phyloP scores from a whole-genome alignment of 1,284 basidiomycete genomes.

The Cutaneotrichosporon cutaneum region DNA sequence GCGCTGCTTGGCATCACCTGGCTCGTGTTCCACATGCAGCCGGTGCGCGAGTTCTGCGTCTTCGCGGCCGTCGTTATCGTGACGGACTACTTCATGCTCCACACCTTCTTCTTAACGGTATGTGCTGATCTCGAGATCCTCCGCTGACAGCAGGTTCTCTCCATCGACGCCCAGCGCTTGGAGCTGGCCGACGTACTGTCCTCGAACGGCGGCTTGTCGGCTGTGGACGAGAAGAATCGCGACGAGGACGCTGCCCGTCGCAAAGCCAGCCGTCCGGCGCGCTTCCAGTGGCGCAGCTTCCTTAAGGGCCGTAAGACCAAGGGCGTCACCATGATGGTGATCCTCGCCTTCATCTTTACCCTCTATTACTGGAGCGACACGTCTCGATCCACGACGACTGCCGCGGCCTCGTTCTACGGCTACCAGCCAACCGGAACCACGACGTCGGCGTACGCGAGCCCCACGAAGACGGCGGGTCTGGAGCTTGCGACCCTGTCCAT shows the following conservation, averaged over 20 bases:
- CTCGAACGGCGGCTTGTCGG: slow-evolving; percentile 20
- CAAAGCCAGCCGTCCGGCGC: slow-evolving; percentile 7
- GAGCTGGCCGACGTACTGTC: slow-evolving; percentile 54
- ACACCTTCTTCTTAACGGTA: slow-evolving; percentile 59
- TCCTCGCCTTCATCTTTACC: slow-evolving; percentile 47
- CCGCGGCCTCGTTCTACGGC: slow-evolving; percentile 43
- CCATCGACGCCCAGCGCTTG: slow-evolving; percentile 59
- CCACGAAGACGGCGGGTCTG: slow-evolving; percentile 11
- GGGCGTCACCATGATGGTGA: slow-evolving; percentile 72
- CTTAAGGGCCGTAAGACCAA: slow-evolving; percentile 71
- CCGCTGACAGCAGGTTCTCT: slow-evolving; percentile 49
- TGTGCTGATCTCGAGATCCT: slow-evolving; percentile 13
- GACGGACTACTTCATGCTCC: slow-evolving; percentile 79
- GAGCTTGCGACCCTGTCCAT: slow-evolving; percentile 33
- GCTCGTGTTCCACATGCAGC: slow-evolving; percentile 67
- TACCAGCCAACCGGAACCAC: slow-evolving; percentile 36
- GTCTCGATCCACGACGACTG: slow-evolving; percentile 24
- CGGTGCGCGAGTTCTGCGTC: slow-evolving; percentile 87
- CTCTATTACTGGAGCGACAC: slow-evolving; percentile 50
- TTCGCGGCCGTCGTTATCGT: slow-evolving; percentile 93
- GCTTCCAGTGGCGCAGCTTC: slow-evolving; percentile 50
- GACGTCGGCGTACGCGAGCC: slow-evolving; percentile 24
- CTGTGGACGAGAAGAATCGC: slow-evolving; percentile 15
- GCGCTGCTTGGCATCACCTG: slow-evolving; percentile 75
- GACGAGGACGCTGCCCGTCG: slow-evolving; percentile 22